A percentile compares a stretch with the other conserved stretches of the same genome.
These are phyloP conservation scores for Exophiala aquamarina DNA, from an alignment of 2,329 filamentous ascomycete genomes.

Conservation along the genomic window DNA sequence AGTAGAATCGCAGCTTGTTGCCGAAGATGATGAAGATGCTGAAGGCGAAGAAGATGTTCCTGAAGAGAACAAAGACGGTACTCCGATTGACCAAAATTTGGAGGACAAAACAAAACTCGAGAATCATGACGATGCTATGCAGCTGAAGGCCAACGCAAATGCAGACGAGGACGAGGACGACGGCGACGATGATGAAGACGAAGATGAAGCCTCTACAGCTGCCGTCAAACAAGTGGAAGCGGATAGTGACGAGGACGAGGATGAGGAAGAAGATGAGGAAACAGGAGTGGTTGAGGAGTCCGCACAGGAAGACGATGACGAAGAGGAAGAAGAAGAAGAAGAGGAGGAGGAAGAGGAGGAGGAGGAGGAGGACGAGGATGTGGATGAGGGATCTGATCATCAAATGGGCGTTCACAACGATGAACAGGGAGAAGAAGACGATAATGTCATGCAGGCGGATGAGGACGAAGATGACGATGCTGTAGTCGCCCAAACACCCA, in stretches of 20 bases:
- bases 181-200: conserved; percentile 10
- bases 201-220: too few relatives aligned
- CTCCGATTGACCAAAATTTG: background rate
- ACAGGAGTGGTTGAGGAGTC: conserved; percentile 1
- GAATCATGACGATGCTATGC: conserved; percentile 3
- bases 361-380: conserved; percentile 5
- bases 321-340: conserved; percentile 16
- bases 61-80: conserved; percentile 53
- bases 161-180: conserved; percentile 6
- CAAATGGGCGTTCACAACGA: conserved; percentile 9
- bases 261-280: conserved; percentile 16
- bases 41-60: conserved; percentile 49
- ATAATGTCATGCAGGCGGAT: conserved; percentile 15
- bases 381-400: conserved; percentile 16
- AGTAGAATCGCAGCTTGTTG: conserved; percentile 18
- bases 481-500: conserved; percentile 3
- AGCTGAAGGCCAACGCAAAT: conserved; percentile 8
- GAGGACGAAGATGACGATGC: conserved; percentile 17
- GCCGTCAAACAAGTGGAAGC: background rate
- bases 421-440: conserved; percentile 16
- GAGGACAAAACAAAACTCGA: background rate
- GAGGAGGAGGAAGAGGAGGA: conserved; percentile 13
- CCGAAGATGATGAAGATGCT: conserved; percentile 36
- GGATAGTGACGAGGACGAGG: conserved; percentile 8
- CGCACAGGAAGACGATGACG: conserved; percentile 14